Evolutionary conservation across 2,329 filamentous ascomycete species (phyloP), one percentile per base, ranked within the genome.

Genomic region (Arthrobotrys pseudoclavata): DNA sequence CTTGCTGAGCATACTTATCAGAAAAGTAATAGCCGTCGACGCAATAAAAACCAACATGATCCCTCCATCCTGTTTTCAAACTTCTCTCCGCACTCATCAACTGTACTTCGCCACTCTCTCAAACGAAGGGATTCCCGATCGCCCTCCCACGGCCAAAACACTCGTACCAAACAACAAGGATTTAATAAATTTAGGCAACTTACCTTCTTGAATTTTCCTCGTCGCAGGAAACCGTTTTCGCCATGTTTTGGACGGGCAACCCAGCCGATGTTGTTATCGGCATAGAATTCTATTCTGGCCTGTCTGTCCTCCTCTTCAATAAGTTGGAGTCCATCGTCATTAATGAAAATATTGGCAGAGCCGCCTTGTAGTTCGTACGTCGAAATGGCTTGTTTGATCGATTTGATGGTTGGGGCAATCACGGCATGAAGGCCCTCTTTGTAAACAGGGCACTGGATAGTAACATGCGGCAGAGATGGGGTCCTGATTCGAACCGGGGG

Each of bases 391-490:
- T 91, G 88, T 84, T 93, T 93, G 84, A 94, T 87, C 1, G 91
- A 94, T 81, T 89, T 89, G 81, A 94, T 88, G 0, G 92, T 95
- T 6, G 92, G 92, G 20, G 87, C 88, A 81, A 94, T 94, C 83
- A 96, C 93, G 78, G 86, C 89, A 40, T 85, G 85, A 1, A 96
- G 86, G 79, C 92, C 92, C 83, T 96, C 93, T 83, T 95, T 96
- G 85, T 96, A 96, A 0, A 96, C 92, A 3, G 93, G 93, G 83
- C 92, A 94, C 82, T 97, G 93, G 48, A 96, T 91, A 2, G 92
- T 95, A 76, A 88, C 84, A 80, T 86, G 87, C 37, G 85, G 86
- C 10, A 86, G 86, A 26, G 86, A 82, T 5, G 84, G 81, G 0
- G 84, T 85, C 70, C 88, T 87, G 29, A 94, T 84, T 57, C 91